A percentile compares a stretch with the other conserved stretches of the same genome.
Evolutionary conservation across 306 rosid genomes (phyloP).

Genomic region (Acmispon strigosus): DNA sequence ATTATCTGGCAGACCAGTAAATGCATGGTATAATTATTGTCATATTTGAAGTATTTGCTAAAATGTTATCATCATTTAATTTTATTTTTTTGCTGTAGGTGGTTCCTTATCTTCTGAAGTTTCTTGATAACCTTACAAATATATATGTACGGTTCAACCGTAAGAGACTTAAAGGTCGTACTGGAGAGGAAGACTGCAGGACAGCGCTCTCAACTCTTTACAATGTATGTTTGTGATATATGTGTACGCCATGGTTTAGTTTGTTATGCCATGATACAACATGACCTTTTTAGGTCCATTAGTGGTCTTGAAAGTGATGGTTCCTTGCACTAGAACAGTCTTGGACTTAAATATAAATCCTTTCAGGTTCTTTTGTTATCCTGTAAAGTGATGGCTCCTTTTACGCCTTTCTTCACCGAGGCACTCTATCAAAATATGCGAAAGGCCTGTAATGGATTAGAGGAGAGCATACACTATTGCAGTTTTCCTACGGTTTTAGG

Average conservation of each 20-base stretch:
- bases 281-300: not conserved
- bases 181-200: conserved; percentile 92
- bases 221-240: conserved; percentile 47
- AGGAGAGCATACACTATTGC: conserved; percentile 88
- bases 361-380: conserved; percentile 82
- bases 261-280: not conserved
- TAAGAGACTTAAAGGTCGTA: conserved; percentile 97
- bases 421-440: conserved; percentile 88
- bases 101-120: conserved; percentile 92
- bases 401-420: conserved; percentile 96
- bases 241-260: not conserved
- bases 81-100: conserved; percentile 56
- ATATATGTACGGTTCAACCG: conserved; percentile 94
- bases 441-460: conserved; percentile 58
- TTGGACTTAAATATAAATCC: conserved; percentile 8
- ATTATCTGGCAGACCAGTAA: not conserved
- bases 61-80: not conserved
- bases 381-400: conserved; percentile 98
- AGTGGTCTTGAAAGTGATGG: not conserved
- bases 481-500: conserved; percentile 77
- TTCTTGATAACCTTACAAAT: conserved; percentile 93
- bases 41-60: not conserved
- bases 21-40: not conserved
- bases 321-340: not conserved
- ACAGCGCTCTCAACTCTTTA: conserved; percentile 87